Conservation (phyloP, 2,329 filamentous ascomycete species). For the Rhinocladiella mackenziei region DNA sequence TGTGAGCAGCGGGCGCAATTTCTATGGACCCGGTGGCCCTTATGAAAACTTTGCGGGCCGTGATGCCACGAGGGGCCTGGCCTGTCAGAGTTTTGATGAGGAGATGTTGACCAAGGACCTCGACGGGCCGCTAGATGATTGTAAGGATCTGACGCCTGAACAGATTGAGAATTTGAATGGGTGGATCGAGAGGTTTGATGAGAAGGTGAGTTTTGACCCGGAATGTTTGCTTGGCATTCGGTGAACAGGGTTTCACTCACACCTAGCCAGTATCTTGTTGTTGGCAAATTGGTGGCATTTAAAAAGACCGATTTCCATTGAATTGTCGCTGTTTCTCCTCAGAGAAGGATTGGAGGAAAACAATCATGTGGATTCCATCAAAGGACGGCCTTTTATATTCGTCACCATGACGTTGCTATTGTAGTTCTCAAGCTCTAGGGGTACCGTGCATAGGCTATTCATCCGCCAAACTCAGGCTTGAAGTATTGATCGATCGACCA, state of each 20-base stretch:
- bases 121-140: conserved; percentile 72
- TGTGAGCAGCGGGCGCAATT: conserved; percentile 78
- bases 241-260: not conserved
- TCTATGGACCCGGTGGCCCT: conserved; percentile 92
- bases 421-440: conserved; percentile 24
- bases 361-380: too few species aligned
- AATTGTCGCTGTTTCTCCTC: too few species aligned
- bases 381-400: conserved; percentile 12
- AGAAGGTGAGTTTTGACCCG: conserved; percentile 55
- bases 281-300: conserved; percentile 73
- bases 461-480: conserved; percentile 5
- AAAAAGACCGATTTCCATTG: conserved; percentile 44
- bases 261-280: conserved; percentile 66
- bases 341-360: too few species aligned
- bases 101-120: conserved; percentile 92
- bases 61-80: conserved; percentile 83
- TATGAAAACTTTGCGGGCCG: conserved; percentile 95
- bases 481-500: conserved; percentile 6
- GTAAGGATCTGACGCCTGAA: conserved; percentile 67
- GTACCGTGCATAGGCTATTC: conserved; percentile 11
- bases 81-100: conserved; percentile 87
- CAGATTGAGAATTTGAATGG: conserved; percentile 78
- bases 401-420: conserved; percentile 21
- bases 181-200: conserved; percentile 89
- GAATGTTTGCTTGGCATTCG: not conserved